Conservation (phyloP, 75 land plant genomes). For the Adiantum capillusveneris region DNA sequence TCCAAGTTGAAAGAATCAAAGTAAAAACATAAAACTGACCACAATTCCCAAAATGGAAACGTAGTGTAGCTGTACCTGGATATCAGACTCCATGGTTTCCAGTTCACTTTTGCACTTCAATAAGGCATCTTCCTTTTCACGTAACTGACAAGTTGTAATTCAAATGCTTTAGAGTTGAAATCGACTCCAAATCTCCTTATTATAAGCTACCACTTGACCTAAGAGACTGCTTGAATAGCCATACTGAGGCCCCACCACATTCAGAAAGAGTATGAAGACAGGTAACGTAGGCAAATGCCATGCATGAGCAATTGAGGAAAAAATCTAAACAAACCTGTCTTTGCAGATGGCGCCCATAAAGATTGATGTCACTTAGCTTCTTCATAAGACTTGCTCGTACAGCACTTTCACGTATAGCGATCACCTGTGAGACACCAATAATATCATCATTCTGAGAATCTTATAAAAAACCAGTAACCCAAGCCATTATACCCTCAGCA, state of each 20-base stretch:
- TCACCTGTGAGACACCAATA: constrained; percentile 30
- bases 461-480: no score
- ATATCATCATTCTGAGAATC: no score
- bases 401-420: constrained; percentile 35
- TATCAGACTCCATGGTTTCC: constrained; percentile 56
- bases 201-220: no score
- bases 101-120: constrained; percentile 53
- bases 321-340: constrained; percentile 74
- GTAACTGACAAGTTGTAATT: constrained; percentile 31
- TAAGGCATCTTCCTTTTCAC: constrained; percentile 42
- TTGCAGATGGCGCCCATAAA: constrained; percentile 63
- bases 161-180: not conserved
- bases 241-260: no score
- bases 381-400: constrained; percentile 49
- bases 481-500: no score
- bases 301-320: no score
- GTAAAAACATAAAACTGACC: constrained; percentile 3
- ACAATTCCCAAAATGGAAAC: not conserved
- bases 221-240: no score
- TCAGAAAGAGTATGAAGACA: no score
- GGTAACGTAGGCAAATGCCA: no score
- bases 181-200: not conserved
- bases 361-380: constrained; percentile 88
- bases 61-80: constrained; percentile 40
- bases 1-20: no score